Base-by-base conservation (phyloP, 192 early-diverging fungal species). In the Rhizoclosmatium sp. region DNA sequence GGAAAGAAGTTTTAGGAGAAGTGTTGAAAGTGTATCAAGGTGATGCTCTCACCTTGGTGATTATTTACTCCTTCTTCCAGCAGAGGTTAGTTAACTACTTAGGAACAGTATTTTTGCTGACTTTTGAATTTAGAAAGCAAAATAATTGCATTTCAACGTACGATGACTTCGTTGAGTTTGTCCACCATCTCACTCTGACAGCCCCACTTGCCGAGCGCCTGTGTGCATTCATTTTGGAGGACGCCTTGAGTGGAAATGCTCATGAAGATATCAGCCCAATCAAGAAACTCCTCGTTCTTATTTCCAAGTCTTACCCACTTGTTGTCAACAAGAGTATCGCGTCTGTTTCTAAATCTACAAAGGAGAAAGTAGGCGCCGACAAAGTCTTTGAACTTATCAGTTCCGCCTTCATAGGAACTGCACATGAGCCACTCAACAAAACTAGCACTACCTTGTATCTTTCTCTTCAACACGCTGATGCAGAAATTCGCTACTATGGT, bases 371-470 rank as follows among this genome's bases (percentile, higher is more conserved):
- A 39, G 45, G 45, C 16, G 42, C 41, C 45, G 72, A 75, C 12
- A 7, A 75, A 48, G 7, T 75, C 4, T 71, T 59, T 59, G 58
- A 59, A n/a, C 51, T 71, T 19, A 14, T 71, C 49, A 71, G 70
- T 42, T 58, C 70, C 23, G 44, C 58, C 21, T 71, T 71, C 56
- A 51, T 45, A n/a, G 92, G 91, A 56, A 90, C 90, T 19, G 82
- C 86, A 4, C 87, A 89, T 70, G 86, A 92, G 71, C 75, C 92
- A 2, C 79, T 96, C 12, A 85, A 89, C 69, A 91, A 68, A 46
- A 59, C 49, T 9, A 89, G 90, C 61, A 95, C 94, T 1, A 95
- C 94, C 2, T 81, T 97, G 31, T 96, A 88, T 74, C 87, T 96
- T 65, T 92, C 92, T 85, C 84, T 97, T 62, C 89, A 93, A 67